Conservation (phyloP, 2,329 filamentous ascomycete species). For the Pochonia chlamydosporia region DNA sequence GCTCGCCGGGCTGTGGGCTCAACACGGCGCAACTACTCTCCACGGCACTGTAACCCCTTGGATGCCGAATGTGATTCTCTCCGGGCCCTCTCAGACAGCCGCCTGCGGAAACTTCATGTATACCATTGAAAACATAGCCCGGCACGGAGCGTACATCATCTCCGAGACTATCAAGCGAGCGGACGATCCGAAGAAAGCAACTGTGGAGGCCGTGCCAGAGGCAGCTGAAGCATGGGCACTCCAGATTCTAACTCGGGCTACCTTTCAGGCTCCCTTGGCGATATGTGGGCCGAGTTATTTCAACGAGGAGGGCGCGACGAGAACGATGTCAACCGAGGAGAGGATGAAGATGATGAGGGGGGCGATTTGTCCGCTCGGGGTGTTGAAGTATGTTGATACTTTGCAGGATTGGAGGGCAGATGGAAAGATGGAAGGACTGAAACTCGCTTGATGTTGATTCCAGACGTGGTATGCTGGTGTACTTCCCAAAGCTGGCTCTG, state of each 20-base stretch:
- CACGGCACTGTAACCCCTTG: conserved; percentile 42
- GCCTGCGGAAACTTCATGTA: conserved; percentile 32
- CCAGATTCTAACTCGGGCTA: conserved; percentile 31
- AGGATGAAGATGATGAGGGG: too few relatives aligned
- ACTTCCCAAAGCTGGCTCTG: too few relatives aligned
- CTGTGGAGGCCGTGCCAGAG: conserved; percentile 43
- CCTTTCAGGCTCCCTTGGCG: conserved; percentile 30
- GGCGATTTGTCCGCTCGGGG: too few relatives aligned
- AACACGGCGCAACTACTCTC: conserved; percentile 39
- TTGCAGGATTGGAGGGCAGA: conserved; percentile 22
- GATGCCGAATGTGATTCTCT: conserved; percentile 52
- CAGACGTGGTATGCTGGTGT: too few relatives aligned
- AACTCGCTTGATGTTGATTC: conserved; percentile 3
- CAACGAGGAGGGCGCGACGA: conserved; percentile 37
- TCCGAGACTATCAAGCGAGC: conserved; percentile 16
- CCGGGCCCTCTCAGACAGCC: conserved; percentile 35
- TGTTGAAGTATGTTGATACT: too few relatives aligned
- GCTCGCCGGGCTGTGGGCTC: conserved; percentile 38
- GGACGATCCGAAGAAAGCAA: conserved; percentile 10
- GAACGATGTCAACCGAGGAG: too few relatives aligned
- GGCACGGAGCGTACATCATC: conserved; percentile 37
- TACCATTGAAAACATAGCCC: conserved; percentile 26
- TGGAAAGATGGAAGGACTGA: conserved; percentile 20
- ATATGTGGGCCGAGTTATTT: conserved; percentile 52
- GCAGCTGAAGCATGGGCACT: too few relatives aligned